Evolutionary conservation across 2,329 filamentous ascomycete genomes (phyloP).

Genomic region (Trichoderma sp.): DNA sequence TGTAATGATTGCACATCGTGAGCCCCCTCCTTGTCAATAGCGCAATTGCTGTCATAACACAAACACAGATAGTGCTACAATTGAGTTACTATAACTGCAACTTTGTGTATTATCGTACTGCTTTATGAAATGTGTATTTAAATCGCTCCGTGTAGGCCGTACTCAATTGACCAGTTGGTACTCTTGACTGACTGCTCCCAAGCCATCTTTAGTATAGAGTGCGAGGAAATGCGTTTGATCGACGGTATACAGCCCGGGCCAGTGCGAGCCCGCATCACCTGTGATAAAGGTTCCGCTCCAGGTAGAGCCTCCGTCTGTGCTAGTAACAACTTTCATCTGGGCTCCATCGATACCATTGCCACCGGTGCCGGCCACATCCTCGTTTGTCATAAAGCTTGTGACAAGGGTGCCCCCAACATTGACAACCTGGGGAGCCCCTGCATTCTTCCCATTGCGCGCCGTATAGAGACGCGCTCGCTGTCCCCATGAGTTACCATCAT

Average conservation of each 20-base stretch:
- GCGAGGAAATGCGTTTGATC: neutral
- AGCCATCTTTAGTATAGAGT: neutral
- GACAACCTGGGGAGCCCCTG: conserved; percentile 20
- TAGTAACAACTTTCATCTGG: neutral
- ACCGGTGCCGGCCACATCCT: conserved; percentile 30
- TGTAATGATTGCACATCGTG: too few species aligned
- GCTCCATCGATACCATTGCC: neutral
- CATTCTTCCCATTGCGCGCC: conserved; percentile 22
- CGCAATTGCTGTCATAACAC: too few species aligned
- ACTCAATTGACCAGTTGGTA: neutral
- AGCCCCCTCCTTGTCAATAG: too few species aligned
- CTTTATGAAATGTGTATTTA: too few species aligned
- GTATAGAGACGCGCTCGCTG: conserved; percentile 39
- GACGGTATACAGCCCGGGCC: neutral
- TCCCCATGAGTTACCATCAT: conserved; percentile 44
- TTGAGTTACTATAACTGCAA: too few species aligned
- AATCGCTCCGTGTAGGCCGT: too few species aligned
- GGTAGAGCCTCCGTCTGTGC: neutral
- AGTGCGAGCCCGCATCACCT: neutral
- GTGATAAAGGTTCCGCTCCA: neutral
- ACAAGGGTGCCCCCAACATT: conserved; percentile 43
- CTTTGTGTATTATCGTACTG: too few species aligned
- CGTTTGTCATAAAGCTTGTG: conserved; percentile 46
- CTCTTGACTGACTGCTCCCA: neutral
- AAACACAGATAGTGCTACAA: too few species aligned